phyloP scores from a whole-genome alignment of 306 rosid species.

The Amphicarpaea edgeworthii region DNA sequence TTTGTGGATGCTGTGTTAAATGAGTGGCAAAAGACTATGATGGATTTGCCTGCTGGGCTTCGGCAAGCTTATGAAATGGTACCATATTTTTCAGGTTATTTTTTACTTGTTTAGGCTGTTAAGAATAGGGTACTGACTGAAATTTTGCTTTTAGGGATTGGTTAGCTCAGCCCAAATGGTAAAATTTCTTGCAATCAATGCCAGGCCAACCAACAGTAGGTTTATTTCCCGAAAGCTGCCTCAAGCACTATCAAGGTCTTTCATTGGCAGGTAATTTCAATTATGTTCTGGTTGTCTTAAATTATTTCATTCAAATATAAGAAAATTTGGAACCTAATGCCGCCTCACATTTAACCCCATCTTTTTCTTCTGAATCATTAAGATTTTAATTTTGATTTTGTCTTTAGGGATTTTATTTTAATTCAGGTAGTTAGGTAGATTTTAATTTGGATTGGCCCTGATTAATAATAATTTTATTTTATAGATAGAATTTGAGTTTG shows the following conservation, averaged over 20 bases:
- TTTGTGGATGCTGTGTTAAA: slow-evolving; percentile 92
- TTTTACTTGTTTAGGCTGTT: slow-evolving; percentile 41
- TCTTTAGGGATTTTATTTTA: not conserved
- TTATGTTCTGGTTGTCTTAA: slow-evolving; percentile 23
- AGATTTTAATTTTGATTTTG: not conserved
- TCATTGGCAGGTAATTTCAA: slow-evolving; percentile 88
- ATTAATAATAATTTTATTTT: not conserved
- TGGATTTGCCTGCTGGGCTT: slow-evolving; percentile 98
- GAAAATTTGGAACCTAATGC: slow-evolving; percentile 11
- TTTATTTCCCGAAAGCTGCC: slow-evolving; percentile 79
- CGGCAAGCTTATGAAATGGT: slow-evolving; percentile 99
- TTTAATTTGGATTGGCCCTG: not conserved
- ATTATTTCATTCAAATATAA: slow-evolving; percentile 20
- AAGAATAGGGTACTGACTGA: slow-evolving; percentile 49
- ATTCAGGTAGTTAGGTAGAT: not conserved
- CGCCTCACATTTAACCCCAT: not conserved
- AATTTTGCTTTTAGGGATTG: slow-evolving; percentile 71
- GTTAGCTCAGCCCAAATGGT: slow-evolving; percentile 99
- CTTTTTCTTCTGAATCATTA: slow-evolving; percentile 25
- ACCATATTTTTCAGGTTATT: slow-evolving; percentile 34
- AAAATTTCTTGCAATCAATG: slow-evolving; percentile 78
- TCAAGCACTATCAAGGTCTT: slow-evolving; percentile 88
- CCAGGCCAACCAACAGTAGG: slow-evolving; percentile 91
- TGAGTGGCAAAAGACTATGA: slow-evolving; percentile 94
- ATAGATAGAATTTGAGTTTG: not conserved